Conservation (phyloP, 140 eudicot genomes). For the Ambrosia hybrid region DNA sequence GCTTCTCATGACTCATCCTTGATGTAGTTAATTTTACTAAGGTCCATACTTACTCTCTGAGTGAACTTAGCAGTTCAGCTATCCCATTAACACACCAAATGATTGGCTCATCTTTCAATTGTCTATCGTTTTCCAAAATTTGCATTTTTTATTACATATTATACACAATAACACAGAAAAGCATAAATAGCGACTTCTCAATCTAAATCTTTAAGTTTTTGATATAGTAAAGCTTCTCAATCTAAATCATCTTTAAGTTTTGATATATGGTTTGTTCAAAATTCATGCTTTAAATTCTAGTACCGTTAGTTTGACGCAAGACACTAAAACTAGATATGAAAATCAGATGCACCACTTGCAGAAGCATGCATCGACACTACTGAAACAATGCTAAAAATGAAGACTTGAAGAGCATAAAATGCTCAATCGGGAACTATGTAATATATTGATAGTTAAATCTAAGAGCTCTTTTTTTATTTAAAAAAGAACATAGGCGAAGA, state of each 20-base stretch:
- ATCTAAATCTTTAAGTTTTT: neutral
- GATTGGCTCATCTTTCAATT: neutral
- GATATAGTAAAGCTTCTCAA: too few species aligned
- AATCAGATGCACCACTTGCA: neutral
- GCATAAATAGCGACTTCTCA: neutral
- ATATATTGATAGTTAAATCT: constrained; percentile 12
- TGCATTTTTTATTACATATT: constrained; percentile 5
- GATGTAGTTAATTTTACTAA: constrained; percentile 1
- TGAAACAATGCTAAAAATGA: constrained; percentile 4
- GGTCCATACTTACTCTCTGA: neutral
- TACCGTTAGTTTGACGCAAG: neutral
- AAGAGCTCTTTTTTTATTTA: neutral
- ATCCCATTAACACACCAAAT: neutral
- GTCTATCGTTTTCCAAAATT: neutral
- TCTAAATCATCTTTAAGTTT: neutral
- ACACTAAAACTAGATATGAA: neutral
- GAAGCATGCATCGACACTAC: constrained; percentile 6
- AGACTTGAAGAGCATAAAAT: neutral
- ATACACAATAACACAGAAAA: neutral
- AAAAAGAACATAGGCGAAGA: neutral
- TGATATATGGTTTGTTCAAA: neutral
- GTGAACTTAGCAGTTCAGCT: neutral
- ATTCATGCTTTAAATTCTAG: constrained; percentile 13
- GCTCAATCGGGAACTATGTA: too few species aligned
- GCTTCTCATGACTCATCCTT: constrained; percentile 1